Conservation (phyloP, 208 protist genomes). For the Trypanosoma lewisi region DNA sequence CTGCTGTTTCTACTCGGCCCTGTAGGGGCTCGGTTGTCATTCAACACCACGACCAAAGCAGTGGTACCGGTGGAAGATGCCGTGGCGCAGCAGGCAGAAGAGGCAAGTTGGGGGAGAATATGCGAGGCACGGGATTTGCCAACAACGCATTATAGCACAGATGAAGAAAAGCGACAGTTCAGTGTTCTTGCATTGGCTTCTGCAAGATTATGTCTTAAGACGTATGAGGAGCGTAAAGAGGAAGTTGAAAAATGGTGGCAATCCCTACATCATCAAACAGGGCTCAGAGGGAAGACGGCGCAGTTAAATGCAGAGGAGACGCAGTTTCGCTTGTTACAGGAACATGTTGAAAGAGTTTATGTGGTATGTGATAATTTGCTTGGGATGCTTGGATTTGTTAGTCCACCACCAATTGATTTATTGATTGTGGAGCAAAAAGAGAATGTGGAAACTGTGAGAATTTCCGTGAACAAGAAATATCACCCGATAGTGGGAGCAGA, state of each 20-base stretch:
- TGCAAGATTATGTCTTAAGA: background rate
- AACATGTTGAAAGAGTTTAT: conserved; percentile 20
- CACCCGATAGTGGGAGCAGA: conserved; percentile 15
- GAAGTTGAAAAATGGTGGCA: conserved; percentile 23
- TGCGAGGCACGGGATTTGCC: background rate
- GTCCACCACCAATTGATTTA: conserved; percentile 10
- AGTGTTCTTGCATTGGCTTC: background rate
- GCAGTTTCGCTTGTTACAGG: conserved; percentile 20
- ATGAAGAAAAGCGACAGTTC: conserved; percentile 22
- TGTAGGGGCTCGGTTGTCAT: conserved; percentile 6
- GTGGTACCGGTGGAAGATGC: conserved; percentile 7
- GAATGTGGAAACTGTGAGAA: conserved; percentile 4
- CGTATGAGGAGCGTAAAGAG: conserved; percentile 5
- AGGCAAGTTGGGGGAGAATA: conserved; percentile 19
- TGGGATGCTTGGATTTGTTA: conserved; percentile 21
- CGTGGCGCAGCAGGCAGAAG: conserved; percentile 9
- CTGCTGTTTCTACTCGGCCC: conserved; percentile 18
- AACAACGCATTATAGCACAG: background rate
- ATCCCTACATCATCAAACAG: conserved; percentile 8
- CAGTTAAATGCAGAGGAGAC: background rate
- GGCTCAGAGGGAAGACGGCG: conserved; percentile 4
- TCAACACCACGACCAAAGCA: conserved; percentile 15
- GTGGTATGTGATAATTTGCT: conserved; percentile 25
- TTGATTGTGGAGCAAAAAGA: conserved; percentile 11
- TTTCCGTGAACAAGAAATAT: conserved; percentile 14